phyloP scores from a whole-genome alignment of 306 rosid species.

The Vicia villosa region DNA sequence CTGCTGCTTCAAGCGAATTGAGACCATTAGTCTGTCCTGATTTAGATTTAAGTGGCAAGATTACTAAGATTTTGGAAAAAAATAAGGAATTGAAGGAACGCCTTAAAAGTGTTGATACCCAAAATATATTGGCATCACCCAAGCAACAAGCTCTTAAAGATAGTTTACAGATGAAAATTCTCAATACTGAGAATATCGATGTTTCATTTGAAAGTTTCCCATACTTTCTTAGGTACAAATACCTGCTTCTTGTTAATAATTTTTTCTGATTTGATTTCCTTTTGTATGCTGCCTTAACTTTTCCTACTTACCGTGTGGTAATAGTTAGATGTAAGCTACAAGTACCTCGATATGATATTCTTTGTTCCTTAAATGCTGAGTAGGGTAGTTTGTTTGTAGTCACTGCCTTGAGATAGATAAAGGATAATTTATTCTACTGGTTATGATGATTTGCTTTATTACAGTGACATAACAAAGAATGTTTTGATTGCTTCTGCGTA shows the following conservation, averaged over 20 bases:
- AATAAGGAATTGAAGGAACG: constrained; percentile 67
- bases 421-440: constrained; percentile 25
- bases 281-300: constrained; percentile 5
- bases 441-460: constrained; percentile 35
- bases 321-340: constrained; percentile 19
- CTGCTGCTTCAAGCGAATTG: constrained; percentile 51
- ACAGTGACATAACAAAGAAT: constrained; percentile 87
- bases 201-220: constrained; percentile 89
- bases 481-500: constrained; percentile 71
- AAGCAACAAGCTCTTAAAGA: constrained; percentile 76
- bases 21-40: constrained; percentile 64
- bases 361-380: constrained; percentile 6
- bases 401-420: constrained; percentile 10
- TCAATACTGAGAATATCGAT: constrained; percentile 61
- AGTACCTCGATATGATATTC: constrained; percentile 24
- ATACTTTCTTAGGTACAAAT: constrained; percentile 79
- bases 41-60: constrained; percentile 59
- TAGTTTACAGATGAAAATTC: constrained; percentile 65
- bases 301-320: constrained; percentile 14
- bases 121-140: constrained; percentile 53
- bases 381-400: constrained; percentile 23
- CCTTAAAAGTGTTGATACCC: constrained; percentile 62
- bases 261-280: constrained; percentile 24
- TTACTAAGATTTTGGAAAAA: constrained; percentile 70
- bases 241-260: constrained; percentile 13